phyloP scores from a whole-genome alignment of 2,329 filamentous ascomycete genomes.

The Fusarium sp. region DNA sequence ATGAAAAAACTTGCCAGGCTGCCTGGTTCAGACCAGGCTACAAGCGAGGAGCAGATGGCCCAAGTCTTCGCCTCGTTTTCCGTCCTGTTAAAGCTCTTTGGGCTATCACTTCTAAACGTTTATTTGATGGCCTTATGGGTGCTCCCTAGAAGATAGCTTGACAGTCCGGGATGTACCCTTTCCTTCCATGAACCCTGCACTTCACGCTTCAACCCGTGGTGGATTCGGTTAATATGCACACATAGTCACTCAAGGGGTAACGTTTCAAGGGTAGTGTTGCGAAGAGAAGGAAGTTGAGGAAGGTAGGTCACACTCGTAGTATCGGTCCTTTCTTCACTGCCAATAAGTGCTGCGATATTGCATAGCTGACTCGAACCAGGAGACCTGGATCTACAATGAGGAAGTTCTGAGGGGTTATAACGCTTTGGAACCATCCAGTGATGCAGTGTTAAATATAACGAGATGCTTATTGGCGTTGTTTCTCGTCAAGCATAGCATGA shows the following conservation, averaged over 20 bases:
- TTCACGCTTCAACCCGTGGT: not conserved
- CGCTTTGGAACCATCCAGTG: not conserved
- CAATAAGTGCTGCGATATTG: not conserved
- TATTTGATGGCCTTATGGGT: not conserved
- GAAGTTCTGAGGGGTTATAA: not conserved
- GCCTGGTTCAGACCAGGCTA: not conserved
- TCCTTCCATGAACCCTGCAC: slow-evolving; percentile 16
- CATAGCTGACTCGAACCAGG: not conserved
- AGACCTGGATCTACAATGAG: not conserved
- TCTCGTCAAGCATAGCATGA: not conserved
- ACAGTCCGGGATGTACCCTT: slow-evolving; percentile 4
- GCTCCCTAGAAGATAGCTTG: not conserved
- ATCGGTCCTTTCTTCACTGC: not conserved
- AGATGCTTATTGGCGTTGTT: not conserved
- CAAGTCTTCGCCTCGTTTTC: slow-evolving; percentile 19
- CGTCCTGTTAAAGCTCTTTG: not conserved
- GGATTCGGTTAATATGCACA: slow-evolving; percentile 1
- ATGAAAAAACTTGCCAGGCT: slow-evolving; percentile 7
- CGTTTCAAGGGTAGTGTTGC: not conserved
- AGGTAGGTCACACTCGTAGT: not conserved
- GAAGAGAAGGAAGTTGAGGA: not conserved
- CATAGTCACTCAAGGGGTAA: not conserved
- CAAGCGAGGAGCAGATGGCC: slow-evolving; percentile 1
- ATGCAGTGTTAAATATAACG: not conserved
- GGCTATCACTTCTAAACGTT: not conserved